Evolutionary conservation across 2,329 filamentous ascomycete genomes (phyloP).

Genomic region (Tolypocladium nubicola): DNA sequence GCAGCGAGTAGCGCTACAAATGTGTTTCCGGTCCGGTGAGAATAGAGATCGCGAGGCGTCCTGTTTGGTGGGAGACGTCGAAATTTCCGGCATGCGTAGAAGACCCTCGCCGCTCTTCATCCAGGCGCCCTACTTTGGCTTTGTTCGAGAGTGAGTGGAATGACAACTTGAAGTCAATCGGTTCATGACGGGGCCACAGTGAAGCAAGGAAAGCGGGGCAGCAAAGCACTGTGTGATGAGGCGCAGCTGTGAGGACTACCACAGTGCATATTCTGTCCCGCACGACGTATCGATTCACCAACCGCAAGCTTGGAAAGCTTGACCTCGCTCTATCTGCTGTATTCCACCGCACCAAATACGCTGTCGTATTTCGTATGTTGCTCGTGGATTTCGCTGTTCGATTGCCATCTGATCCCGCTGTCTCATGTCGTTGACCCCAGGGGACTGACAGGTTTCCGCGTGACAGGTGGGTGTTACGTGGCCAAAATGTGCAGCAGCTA

Average conservation of each 20-base stretch:
- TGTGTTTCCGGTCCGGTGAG: neutral
- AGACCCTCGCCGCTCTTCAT: neutral
- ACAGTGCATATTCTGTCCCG: neutral
- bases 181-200: neutral
- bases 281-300: neutral
- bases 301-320: neutral
- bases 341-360: neutral
- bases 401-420: neutral
- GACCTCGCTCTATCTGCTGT: neutral
- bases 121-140: neutral
- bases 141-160: neutral
- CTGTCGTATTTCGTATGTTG: neutral
- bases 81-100: neutral
- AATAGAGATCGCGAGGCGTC: neutral
- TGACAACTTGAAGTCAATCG: neutral
- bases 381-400: neutral
- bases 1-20: neutral
- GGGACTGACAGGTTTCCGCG: neutral
- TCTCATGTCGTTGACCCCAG: neutral
- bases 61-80: neutral
- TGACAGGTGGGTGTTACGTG: neutral
- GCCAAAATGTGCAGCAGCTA: neutral
- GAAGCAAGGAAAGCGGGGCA: neutral
- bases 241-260: neutral
- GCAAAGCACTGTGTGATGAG: neutral